Base-by-base conservation (phyloP, 306 rosid genomes). In the Prunus persica region DNA sequence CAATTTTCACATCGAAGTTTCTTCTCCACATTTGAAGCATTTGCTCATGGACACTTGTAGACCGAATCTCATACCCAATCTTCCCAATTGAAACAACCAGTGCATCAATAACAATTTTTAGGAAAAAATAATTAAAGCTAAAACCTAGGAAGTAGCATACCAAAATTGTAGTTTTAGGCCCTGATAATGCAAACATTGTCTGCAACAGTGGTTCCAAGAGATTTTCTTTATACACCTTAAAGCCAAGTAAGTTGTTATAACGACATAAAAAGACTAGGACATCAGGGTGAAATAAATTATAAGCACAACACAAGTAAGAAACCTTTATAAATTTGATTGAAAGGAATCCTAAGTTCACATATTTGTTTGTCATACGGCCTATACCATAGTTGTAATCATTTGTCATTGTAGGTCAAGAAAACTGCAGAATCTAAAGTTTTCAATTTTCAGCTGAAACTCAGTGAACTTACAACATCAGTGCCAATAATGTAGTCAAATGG, bases 31-130 rank as follows among this genome's bases (percentile, higher is more conserved):
- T 89, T 74, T 89, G 79, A 75, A 95, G 96, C 97, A 90, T 92
- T 91, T 89, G 90, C 80, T 90, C 98, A 20, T 95, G 98, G 83
- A 95, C 93, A 66, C 55, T 76, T 9, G 95, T 92, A 22, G 89
- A 82, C 18, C 97, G 96, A 83, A 94, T 92, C 87, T 92, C 98
- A 79, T 86, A 90, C 11, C 98, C 97, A 92, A 95, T 74, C 98
- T 95, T 87, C 86, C 80, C 45, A 67, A 28, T 56, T 5, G 66
- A 80, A 76, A 71, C 11, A 64, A 77, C 47, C 69, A 54, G 38
- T 27, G 25, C 47, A 73, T 69, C 25, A 52, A 63, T 51, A 34
- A 78, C 13, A 56, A 76, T 27, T 25, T 18, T 61, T 19, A 49
- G 38, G 61, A 46, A 11, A 8, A 20, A 55, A 25, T 25, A 52